phyloP scores from a whole-genome alignment of 352 stramenopile species.

The Phytopythium kandeliae region DNA sequence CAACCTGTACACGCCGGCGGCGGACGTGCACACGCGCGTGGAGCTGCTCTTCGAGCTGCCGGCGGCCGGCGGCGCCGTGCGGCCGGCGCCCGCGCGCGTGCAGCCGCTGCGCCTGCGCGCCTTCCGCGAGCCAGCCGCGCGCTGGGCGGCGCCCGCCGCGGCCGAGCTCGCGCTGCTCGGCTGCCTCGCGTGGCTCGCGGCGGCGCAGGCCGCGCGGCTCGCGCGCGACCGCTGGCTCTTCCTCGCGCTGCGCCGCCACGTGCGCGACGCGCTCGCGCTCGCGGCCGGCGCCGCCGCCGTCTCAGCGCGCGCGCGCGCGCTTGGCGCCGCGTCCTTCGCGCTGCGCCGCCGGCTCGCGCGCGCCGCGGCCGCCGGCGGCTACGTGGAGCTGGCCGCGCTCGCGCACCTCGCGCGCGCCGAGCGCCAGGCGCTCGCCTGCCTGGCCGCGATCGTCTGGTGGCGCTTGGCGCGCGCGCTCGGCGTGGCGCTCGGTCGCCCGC shows the following conservation, averaged over 20 bases:
- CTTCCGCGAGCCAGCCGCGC: slow-evolving; percentile 35
- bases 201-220: slow-evolving; percentile 45
- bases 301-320: slow-evolving; percentile 21
- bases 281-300: slow-evolving; percentile 33
- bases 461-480: slow-evolving; percentile 42
- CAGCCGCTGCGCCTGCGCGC: slow-evolving; percentile 41
- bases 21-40: slow-evolving; percentile 41
- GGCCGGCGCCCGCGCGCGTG: slow-evolving; percentile 20
- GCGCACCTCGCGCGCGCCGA: slow-evolving; percentile 28
- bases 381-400: slow-evolving; percentile 26
- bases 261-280: slow-evolving; percentile 48
- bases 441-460: slow-evolving; percentile 55
- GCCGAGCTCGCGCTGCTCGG: slow-evolving; percentile 37
- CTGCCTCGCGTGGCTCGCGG: slow-evolving; percentile 35
- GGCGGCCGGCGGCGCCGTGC: slow-evolving; percentile 20
- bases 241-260: slow-evolving; percentile 45
- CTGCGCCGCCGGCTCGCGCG: slow-evolving; percentile 29
- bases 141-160: slow-evolving; percentile 40
- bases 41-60: slow-evolving; percentile 56
- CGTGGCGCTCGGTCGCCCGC: slow-evolving; percentile 22
- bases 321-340: slow-evolving; percentile 25
- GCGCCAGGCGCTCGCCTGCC: slow-evolving; percentile 25
- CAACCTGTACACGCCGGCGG: slow-evolving; percentile 57
- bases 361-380: neutral
- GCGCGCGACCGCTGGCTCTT: slow-evolving; percentile 56